Percentiles rank a stretch among this genome's conserved stretches.
Evolutionary conservation across 345 rosid species (phyloP).

Genomic region (Eucalyptus curtisii): DNA sequence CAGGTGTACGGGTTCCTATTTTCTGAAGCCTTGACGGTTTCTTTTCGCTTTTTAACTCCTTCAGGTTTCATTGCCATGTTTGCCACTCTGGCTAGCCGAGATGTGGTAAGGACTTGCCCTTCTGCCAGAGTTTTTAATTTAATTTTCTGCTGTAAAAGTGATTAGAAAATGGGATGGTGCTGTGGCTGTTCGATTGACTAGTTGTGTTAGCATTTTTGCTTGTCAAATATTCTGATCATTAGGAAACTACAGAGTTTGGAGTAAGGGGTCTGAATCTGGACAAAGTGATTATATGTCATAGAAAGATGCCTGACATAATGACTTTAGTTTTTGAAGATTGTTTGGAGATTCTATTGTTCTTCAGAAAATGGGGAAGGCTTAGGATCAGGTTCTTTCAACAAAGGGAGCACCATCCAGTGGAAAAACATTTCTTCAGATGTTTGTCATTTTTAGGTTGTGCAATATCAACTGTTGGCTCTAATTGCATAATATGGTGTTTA

Average conservation of each 20-base stretch:
- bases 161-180: neutral
- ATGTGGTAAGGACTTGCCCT: constrained; percentile 55
- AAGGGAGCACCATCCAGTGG: neutral
- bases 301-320: neutral
- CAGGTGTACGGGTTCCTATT: neutral
- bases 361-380: neutral
- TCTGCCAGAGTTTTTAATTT: neutral
- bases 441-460: neutral
- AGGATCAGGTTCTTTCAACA: neutral
- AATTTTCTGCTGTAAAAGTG: neutral
- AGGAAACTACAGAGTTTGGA: neutral
- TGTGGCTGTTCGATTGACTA: neutral
- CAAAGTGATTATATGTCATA: neutral
- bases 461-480: neutral
- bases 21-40: neutral
- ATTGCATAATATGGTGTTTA: neutral
- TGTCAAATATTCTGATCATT: neutral
- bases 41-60: neutral
- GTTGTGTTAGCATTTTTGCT: neutral
- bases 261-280: neutral
- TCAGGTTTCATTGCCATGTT: constrained; percentile 91
- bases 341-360: neutral
- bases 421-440: neutral
- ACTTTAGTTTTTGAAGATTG: neutral
- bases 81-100: constrained; percentile 94